A percentile compares a stretch with the other conserved stretches of the same genome.
These are phyloP conservation scores for Hyphopichia pseudoburtonii DNA, from an alignment of 1,139 yeast genomes.

Conservation along the genomic window DNA sequence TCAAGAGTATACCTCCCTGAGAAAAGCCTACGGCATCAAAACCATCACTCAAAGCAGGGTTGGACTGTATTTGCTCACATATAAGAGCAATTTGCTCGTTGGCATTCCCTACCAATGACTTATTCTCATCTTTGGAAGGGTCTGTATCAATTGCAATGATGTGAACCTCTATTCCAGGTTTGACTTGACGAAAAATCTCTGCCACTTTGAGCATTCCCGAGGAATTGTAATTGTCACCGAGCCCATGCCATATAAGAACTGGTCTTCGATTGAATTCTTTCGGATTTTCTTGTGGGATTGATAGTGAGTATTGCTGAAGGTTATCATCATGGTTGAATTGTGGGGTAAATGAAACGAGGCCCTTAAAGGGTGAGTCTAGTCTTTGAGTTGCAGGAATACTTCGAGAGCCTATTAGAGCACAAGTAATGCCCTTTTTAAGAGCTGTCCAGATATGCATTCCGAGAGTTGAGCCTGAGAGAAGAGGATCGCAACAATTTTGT, in stretches of 20 bases:
- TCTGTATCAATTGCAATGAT: constrained; percentile 53
- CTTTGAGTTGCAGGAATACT: no score
- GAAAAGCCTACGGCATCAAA: constrained; percentile 80
- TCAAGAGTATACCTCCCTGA: constrained; percentile 75
- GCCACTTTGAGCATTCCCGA: constrained; percentile 53
- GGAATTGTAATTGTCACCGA: constrained; percentile 74
- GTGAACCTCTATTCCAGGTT: constrained; percentile 56
- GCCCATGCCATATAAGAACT: constrained; percentile 81
- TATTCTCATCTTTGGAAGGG: constrained; percentile 51
- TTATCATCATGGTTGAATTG: no score
- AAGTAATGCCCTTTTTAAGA: no score
- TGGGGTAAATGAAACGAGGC: no score
- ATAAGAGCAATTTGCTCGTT: constrained; percentile 37
- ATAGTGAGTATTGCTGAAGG: no score
- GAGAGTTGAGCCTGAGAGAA: no score
- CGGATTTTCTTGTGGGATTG: no score
- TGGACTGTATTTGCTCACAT: constrained; percentile 39
- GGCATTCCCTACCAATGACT: constrained; percentile 61
- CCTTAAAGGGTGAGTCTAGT: no score
- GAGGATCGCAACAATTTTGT: no score
- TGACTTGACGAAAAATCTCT: constrained; percentile 38
- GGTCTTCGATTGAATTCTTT: no score
- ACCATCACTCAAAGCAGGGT: constrained; percentile 49
- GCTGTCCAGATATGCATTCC: no score
- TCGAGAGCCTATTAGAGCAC: no score